Evolutionary conservation across 2,329 filamentous ascomycete species (phyloP).

Genomic region (Nemania abortiva): DNA sequence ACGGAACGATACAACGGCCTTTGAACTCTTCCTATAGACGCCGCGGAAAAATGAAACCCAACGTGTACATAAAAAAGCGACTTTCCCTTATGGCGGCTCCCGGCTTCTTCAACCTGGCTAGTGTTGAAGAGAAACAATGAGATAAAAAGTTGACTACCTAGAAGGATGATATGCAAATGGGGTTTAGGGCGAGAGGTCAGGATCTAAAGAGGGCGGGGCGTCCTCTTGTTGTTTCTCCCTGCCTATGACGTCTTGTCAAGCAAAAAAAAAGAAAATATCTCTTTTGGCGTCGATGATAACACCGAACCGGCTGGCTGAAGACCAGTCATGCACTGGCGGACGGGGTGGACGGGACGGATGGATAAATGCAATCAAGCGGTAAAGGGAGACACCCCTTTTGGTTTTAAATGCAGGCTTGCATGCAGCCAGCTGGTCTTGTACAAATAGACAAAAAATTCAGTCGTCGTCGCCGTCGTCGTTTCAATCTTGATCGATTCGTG

Average conservation of each 20-base stretch:
- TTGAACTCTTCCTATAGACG: slow-evolving; percentile 19
- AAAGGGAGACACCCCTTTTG: not conserved
- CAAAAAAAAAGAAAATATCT: not conserved
- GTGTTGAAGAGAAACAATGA: slow-evolving; percentile 9
- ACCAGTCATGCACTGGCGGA: not conserved
- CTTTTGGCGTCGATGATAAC: slow-evolving; percentile 18
- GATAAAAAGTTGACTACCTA: slow-evolving; percentile 4
- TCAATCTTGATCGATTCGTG: not conserved
- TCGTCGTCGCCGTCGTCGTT: not conserved
- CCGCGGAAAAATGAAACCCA: not conserved
- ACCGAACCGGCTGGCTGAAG: not conserved
- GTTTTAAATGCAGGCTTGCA: not conserved
- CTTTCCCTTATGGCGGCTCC: not conserved
- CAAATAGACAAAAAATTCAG: slow-evolving; percentile 26
- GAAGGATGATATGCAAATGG: not conserved
- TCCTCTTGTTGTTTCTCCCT: not conserved
- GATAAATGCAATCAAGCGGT: not conserved
- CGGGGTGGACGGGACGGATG: no score
- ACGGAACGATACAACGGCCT: not conserved
- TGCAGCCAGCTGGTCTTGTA: slow-evolving; percentile 22
- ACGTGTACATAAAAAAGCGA: slow-evolving; percentile 27
- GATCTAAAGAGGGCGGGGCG: not conserved
- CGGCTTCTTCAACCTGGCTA: slow-evolving; percentile 3
- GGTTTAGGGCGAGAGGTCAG: not conserved
- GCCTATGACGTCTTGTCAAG: not conserved